Evolutionary conservation across 257 asterid species (phyloP).

Genomic region (Verbena officinalis): DNA sequence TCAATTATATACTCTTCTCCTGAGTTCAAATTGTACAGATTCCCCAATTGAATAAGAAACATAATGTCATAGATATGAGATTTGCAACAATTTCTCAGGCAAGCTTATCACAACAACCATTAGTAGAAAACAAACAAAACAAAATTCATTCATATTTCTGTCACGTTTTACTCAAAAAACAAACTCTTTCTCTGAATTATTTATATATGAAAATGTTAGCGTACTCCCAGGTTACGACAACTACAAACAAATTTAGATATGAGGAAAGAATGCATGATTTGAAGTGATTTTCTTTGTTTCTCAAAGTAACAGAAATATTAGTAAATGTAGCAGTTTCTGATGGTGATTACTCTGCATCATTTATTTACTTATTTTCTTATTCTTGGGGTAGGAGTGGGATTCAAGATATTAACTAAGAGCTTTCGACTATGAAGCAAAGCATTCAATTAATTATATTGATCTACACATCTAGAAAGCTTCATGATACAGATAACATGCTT

Average conservation of each 20-base stretch:
- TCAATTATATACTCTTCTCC: not conserved
- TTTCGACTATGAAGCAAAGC: not conserved
- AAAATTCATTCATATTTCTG: not conserved
- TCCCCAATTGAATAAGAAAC: not conserved
- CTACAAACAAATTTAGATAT: not conserved
- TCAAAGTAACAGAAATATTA: not conserved
- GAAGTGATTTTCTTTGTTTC: not conserved
- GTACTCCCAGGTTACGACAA: not conserved
- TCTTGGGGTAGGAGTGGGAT: not conserved
- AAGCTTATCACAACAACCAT: not conserved
- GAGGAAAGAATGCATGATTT: not conserved
- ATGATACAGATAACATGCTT: not conserved
- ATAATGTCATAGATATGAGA: not conserved
- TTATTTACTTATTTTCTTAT: not conserved
- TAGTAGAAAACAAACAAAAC: not conserved
- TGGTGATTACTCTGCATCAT: not conserved
- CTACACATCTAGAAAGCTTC: not conserved
- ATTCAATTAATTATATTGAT: not conserved
- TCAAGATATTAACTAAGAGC: not conserved
- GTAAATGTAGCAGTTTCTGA: not conserved
- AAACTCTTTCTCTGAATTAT: constrained; percentile 2
- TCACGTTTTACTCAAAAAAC: not conserved
- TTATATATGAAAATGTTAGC: not conserved
- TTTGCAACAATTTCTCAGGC: too few species aligned
- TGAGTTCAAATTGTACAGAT: not conserved